These are phyloP conservation scores for Podaxis pistillaris DNA, from an alignment of 768 basidiomycete genomes.

Conservation along the genomic window DNA sequence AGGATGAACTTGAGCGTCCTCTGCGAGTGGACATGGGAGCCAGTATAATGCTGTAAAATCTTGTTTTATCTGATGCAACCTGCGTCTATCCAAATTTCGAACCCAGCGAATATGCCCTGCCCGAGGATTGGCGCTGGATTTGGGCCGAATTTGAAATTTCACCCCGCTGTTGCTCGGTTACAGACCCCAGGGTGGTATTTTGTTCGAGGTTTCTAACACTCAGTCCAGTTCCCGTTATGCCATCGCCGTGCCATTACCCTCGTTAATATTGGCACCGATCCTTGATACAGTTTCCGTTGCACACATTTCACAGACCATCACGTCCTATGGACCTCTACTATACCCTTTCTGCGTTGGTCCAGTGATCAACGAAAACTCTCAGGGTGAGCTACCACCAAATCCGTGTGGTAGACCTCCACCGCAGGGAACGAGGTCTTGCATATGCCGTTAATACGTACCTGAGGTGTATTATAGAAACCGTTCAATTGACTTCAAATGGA, in stretches of 20 bases:
- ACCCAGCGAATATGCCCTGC: slow-evolving; percentile 6
- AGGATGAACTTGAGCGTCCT: not conserved
- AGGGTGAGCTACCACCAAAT: not conserved
- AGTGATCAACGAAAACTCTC: not conserved
- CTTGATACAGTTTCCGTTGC: not conserved
- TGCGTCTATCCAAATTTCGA: not conserved
- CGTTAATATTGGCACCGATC: not conserved
- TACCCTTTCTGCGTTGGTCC: not conserved
- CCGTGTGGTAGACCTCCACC: no score
- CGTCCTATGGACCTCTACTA: not conserved
- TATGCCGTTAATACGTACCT: not conserved
- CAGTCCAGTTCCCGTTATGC: not conserved
- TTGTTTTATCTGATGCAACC: not conserved
- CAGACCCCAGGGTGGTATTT: not conserved
- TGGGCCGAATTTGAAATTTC: not conserved
- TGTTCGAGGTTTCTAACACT: not conserved
- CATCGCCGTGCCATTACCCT: not conserved
- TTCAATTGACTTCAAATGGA: not conserved
- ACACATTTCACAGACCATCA: not conserved
- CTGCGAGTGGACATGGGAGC: not conserved
- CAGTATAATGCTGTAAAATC: not conserved
- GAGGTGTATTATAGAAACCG: not conserved
- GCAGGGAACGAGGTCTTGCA: not conserved
- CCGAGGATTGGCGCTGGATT: not conserved
- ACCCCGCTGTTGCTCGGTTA: not conserved